Percentiles rank a stretch among this genome's conserved stretches.
phyloP scores from a whole-genome alignment of 192 early-diverging fungal species.

The Ambispora gerdemannii region DNA sequence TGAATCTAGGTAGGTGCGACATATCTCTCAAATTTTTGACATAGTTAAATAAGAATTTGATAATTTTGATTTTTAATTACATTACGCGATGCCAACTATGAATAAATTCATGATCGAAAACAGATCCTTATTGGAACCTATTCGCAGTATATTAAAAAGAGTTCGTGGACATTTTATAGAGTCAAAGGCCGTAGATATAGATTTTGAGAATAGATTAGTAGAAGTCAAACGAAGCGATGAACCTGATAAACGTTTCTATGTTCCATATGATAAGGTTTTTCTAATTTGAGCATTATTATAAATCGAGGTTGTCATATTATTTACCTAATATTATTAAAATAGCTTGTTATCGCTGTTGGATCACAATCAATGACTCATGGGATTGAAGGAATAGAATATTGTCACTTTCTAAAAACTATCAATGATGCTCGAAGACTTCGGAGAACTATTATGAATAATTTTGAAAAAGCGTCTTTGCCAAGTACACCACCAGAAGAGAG shows the following conservation, averaged over 20 bases:
- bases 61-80: no score
- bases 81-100: no score
- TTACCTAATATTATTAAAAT: no score
- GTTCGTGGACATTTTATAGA: constrained; percentile 50
- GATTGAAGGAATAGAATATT: constrained; percentile 63
- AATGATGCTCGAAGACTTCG: constrained; percentile 61
- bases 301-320: no score
- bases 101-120: no score
- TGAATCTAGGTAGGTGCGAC: constrained; percentile 46
- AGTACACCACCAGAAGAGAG: constrained; percentile 56
- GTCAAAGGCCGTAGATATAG: constrained; percentile 46
- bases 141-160: constrained; percentile 45
- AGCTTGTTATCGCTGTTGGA: constrained; percentile 55
- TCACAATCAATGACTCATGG: constrained; percentile 58
- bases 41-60: no score
- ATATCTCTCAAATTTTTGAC: background rate
- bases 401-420: constrained; percentile 61
- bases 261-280: constrained; percentile 47
- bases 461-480: constrained; percentile 66
- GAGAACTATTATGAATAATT: constrained; percentile 55
- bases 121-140: constrained; percentile 54
- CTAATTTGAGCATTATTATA: no score
- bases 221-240: constrained; percentile 39
- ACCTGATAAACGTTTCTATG: constrained; percentile 43
- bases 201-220: constrained; percentile 49